These are phyloP conservation scores for Nakaseomyces sp. DNA, from an alignment of 1,139 yeast genomes.

Conservation along the genomic window DNA sequence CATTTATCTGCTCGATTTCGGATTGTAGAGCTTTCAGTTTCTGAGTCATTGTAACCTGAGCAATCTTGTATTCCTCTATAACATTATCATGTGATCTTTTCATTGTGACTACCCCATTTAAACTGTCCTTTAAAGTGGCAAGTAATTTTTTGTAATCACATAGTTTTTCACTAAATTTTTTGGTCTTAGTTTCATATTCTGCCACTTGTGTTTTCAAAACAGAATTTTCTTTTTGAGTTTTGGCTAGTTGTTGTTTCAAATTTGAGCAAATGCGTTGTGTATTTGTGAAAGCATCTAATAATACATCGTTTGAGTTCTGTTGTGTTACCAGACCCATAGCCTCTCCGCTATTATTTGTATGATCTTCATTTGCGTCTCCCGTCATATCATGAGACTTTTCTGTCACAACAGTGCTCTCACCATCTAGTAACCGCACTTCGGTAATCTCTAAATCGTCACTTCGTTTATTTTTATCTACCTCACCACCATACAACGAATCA, in stretches of 20 bases:
- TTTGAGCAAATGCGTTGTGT: constrained; percentile 29
- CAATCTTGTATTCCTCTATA: constrained; percentile 16
- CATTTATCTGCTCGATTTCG: constrained; percentile 15
- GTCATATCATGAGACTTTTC: constrained; percentile 3
- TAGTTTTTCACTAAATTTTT: constrained; percentile 15
- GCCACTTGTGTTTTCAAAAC: constrained; percentile 18
- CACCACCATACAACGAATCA: not conserved
- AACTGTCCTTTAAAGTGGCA: constrained; percentile 16
- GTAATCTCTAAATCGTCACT: constrained; percentile 29
- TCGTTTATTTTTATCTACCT: not conserved
- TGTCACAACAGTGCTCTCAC: constrained; percentile 1
- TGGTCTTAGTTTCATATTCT: constrained; percentile 16
- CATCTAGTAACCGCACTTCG: constrained; percentile 21
- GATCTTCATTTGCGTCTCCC: too few species aligned
- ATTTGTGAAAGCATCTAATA: constrained; percentile 29
- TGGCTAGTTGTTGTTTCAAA: constrained; percentile 25
- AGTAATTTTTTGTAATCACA: constrained; percentile 16
- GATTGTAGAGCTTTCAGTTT: constrained; percentile 16
- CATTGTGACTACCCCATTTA: constrained; percentile 14
- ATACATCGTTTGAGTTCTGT: constrained; percentile 25
- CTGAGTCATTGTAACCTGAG: constrained; percentile 13
- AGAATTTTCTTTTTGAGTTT: constrained; percentile 20
- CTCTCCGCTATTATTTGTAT: not conserved
- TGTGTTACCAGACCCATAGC: not conserved
- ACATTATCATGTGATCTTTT: constrained; percentile 15